Base-by-base conservation (phyloP, 306 rosid genomes). In the Trichosanthes truncata region DNA sequence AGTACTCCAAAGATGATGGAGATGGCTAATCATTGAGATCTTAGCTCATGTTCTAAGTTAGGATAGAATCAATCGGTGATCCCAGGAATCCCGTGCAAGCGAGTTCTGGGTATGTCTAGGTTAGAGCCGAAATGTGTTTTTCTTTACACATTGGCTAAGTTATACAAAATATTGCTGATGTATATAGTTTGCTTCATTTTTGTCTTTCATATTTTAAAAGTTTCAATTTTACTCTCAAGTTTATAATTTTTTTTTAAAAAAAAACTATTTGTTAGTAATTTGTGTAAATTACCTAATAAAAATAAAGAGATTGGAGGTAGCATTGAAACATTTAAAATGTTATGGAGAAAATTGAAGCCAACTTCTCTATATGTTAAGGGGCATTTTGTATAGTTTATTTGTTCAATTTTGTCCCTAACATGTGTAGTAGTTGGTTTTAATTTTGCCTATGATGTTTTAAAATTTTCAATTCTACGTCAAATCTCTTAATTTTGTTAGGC, bases 1-100 rank as follows among this genome's bases (percentile, higher is more conserved):
- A 63, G 12, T 9, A 8, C 74, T 72, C 61, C 51, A 43, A 43
- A 78, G 36, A 31, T 33, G 59, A 14, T 84, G 67, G 89, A 85
- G 61, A 79, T 81, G 84, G 80, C 59, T 14, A 35, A 79, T 29
- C 14, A 23, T 25, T 20, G 67, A 67, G 21, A 15, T 67, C 7
- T 67, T 26, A 2, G 5, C 18, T 60, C 15, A 13, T 1, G 18
- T 60, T 25, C 5, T 68, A 9, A 18, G 26, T n/a, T 69, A 69
- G 76, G 49, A 5, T 69, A 67, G 51, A 38, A 36, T 18, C 31
- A 2, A 67, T 20, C 49, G 3, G 74, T 67, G 49, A 67, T 67
- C 74, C 14, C 25, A 17, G 12, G 48, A 67, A 40, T 67, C 29
- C 14, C 15, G 74, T 18, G 18, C 14, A 67, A 67, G 74, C 74